phyloP scores from a whole-genome alignment of 2,329 filamentous ascomycete species.

The Curvularia spicifera region DNA sequence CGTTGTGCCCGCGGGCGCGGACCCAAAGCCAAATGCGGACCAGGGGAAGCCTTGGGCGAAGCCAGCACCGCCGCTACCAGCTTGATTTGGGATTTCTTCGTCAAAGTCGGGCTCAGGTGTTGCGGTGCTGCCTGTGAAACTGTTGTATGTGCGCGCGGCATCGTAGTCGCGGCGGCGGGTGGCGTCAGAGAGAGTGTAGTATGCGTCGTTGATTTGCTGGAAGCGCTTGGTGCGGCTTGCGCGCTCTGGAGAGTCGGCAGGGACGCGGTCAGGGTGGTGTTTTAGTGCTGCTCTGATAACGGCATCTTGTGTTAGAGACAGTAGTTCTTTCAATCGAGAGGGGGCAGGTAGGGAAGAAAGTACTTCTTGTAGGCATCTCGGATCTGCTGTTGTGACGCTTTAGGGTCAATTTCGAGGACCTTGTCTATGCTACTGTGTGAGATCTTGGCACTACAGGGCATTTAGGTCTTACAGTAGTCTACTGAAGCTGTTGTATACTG shows the following conservation, averaged over 20 bases:
- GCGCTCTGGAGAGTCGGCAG: conserved; percentile 82
- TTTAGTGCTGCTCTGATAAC: conserved; percentile 77
- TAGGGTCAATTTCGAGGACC: conserved; percentile 71
- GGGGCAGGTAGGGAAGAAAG: neutral
- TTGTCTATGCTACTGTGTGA: conserved; percentile 25
- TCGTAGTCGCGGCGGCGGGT: conserved; percentile 84
- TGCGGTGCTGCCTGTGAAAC: conserved; percentile 52
- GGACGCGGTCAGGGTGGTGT: conserved; percentile 90
- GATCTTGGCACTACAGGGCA: neutral
- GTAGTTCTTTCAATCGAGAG: neutral
- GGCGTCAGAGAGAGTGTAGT: conserved; percentile 86
- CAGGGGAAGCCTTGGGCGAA: conserved; percentile 69
- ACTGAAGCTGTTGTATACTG: conserved; percentile 24
- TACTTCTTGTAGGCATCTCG: conserved; percentile 94
- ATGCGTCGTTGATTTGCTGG: conserved; percentile 90
- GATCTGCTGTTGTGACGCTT: conserved; percentile 80
- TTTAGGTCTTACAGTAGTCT: conserved; percentile 34
- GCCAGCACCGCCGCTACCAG: conserved; percentile 7
- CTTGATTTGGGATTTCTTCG: conserved; percentile 55
- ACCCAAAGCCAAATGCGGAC: conserved; percentile 71
- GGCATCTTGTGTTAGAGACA: conserved; percentile 12
- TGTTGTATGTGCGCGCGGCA: conserved; percentile 67
- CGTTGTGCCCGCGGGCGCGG: conserved; percentile 50
- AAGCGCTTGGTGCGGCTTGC: conserved; percentile 82
- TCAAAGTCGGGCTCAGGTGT: conserved; percentile 55